These are phyloP conservation scores for Skeletonema grethae DNA, from an alignment of 108 stramenopile genomes.

Conservation along the genomic window DNA sequence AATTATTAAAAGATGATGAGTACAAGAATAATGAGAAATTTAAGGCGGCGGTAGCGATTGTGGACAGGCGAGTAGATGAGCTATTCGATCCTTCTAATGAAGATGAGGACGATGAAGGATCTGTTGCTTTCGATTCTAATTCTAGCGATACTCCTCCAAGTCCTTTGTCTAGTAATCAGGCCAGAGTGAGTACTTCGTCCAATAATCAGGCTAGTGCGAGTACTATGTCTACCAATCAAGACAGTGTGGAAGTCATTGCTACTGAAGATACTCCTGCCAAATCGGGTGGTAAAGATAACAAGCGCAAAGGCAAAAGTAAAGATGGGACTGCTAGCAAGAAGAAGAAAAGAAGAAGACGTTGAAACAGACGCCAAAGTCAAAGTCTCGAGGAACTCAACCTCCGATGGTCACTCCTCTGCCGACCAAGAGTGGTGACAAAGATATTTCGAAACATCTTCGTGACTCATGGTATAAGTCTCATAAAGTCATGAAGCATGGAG, in stretches of 20 bases:
- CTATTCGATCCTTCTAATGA: neutral
- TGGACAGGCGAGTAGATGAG: neutral
- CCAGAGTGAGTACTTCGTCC: neutral
- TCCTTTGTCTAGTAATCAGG: neutral
- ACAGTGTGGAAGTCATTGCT: neutral
- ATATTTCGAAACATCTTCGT: neutral
- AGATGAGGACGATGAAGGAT: neutral
- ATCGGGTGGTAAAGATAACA: neutral
- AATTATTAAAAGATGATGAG: neutral
- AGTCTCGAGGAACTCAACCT: neutral
- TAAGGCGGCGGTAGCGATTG: neutral
- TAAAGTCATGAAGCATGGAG: neutral
- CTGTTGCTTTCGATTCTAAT: neutral
- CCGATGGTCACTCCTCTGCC: neutral
- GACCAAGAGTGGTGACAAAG: neutral
- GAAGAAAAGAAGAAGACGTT: neutral
- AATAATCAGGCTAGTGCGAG: no score
- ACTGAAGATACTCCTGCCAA: constrained; percentile 4
- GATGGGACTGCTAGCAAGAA: constrained; percentile 2
- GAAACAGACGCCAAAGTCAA: neutral
- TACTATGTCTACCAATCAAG: neutral
- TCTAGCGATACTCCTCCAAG: neutral
- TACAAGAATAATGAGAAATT: neutral
- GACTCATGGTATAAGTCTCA: neutral
- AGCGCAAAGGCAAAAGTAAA: neutral